A percentile compares a stretch with the other conserved stretches of the same genome.
Evolutionary conservation across 805 yeast species (phyloP).

Genomic region (Spathaspora gorwiae): DNA sequence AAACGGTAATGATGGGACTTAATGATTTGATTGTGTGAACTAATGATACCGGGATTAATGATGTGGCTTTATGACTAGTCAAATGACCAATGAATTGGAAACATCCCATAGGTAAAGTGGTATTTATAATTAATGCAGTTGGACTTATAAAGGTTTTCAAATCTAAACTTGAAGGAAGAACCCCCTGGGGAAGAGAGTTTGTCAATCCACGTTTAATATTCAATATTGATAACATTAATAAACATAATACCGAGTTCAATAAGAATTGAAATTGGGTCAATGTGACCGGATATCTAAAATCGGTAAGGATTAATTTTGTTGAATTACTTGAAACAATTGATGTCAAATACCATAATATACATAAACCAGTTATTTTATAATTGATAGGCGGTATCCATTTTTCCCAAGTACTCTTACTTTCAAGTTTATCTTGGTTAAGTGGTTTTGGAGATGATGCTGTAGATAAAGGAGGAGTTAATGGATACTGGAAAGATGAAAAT

Average conservation of each 20-base stretch:
- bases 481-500: constrained; percentile 1
- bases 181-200: constrained; percentile 41
- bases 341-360: constrained; percentile 73
- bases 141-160: constrained; percentile 49
- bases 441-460: constrained; percentile 7
- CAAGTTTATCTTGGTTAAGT: background rate
- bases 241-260: constrained; percentile 61
- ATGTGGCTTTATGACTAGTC: constrained; percentile 87
- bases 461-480: constrained; percentile 3
- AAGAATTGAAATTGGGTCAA: constrained; percentile 84
- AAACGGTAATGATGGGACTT: constrained; percentile 84
- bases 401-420: background rate
- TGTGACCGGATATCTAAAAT: constrained; percentile 78
- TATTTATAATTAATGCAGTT: constrained; percentile 44
- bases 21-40: constrained; percentile 93
- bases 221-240: constrained; percentile 23
- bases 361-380: constrained; percentile 34
- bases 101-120: constrained; percentile 90
- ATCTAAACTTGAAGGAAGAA: constrained; percentile 37
- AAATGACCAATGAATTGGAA: constrained; percentile 93
- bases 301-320: constrained; percentile 68
- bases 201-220: constrained; percentile 11
- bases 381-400: constrained; percentile 22
- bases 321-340: constrained; percentile 80
- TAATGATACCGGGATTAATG: constrained; percentile 86